Percentiles rank a stretch among this genome's conserved stretches.
Evolutionary conservation across 1,139 yeast genomes (phyloP).

Genomic region (Hemisphaericaspora xylofermentans): DNA sequence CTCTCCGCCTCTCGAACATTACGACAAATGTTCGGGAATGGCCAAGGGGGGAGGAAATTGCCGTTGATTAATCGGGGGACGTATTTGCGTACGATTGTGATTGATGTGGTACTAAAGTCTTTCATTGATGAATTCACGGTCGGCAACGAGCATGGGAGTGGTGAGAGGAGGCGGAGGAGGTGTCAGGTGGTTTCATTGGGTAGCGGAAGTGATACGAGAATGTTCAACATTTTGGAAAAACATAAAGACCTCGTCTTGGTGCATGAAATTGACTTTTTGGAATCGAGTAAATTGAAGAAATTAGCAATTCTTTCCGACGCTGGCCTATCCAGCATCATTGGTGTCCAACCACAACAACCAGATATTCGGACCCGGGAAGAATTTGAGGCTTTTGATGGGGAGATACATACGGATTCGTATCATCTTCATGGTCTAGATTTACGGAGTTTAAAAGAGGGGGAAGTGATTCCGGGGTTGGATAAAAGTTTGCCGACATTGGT

Average conservation of each 20-base stretch:
- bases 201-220: conserved; percentile 94
- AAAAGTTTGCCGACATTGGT: conserved; percentile 60
- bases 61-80: conserved; percentile 88
- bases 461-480: conserved; percentile 24
- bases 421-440: conserved; percentile 59
- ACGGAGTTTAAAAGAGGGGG: conserved; percentile 26
- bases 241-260: conserved; percentile 33
- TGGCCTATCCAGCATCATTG: conserved; percentile 21
- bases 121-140: conserved; percentile 40
- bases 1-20: conserved; percentile 44
- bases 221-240: conserved; percentile 48
- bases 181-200: conserved; percentile 82
- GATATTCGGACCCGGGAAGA: conserved; percentile 20
- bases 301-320: conserved; percentile 43
- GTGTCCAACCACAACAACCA: conserved; percentile 9
- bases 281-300: conserved; percentile 60
- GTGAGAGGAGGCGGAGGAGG: neutral
- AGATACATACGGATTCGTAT: conserved; percentile 47
- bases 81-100: conserved; percentile 65
- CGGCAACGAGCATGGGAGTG: neutral
- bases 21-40: conserved; percentile 36
- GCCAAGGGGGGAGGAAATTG: no score
- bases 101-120: conserved; percentile 52
- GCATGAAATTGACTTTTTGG: conserved; percentile 76
- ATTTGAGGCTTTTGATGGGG: conserved; percentile 24